Base-by-base conservation (phyloP, 2,329 filamentous ascomycete genomes). In the Fusarium sp. region DNA sequence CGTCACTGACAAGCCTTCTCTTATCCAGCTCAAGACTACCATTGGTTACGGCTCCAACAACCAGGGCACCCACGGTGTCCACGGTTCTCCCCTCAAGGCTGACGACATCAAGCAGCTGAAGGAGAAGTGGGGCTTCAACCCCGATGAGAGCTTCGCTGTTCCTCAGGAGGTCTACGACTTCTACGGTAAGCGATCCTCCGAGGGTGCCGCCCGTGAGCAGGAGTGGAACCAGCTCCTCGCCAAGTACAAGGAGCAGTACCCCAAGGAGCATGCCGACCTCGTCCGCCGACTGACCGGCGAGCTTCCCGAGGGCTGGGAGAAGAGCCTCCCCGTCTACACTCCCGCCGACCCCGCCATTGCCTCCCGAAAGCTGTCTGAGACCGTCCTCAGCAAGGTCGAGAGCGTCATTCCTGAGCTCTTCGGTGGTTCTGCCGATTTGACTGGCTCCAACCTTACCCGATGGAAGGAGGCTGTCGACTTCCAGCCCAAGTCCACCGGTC, bases 401-500 rank as follows among this genome's bases (percentile, higher is more conserved):
- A 83, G 87, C 54, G 89, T 86, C 72, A 80, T 99, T 58, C 96
- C 96, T 73, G 96, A 98, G 84, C 90, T 99, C 63, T 83, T 99
- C 67, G 97, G 95, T 81, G 96, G 96, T 77, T 99, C 96, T 72
- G 96, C 96, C 76, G 96, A 99, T 88, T 83, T 99, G 87, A 99
- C 96, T 80, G 93, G 93, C 80, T 98, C 96, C 80, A 99, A 99
- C 89, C 91, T 98, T 86, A 99, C 96, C 75, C 91, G 94, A 81
- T 98, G 94, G 94, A 99, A 98, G 92, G 88, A 90, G 58, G 95
- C 96, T 60, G 89, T 95, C 74, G 96, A 99, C 87, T 98, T 99
- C 91, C 96, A 99, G 87, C 93, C 94, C 71, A 93, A 93, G 64
- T 86, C 88, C 77, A 91, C 89, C 71, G 92, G 92, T 71, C 92